Conservation (phyloP, 306 rosid genomes). For the Rubus parviflorus region DNA sequence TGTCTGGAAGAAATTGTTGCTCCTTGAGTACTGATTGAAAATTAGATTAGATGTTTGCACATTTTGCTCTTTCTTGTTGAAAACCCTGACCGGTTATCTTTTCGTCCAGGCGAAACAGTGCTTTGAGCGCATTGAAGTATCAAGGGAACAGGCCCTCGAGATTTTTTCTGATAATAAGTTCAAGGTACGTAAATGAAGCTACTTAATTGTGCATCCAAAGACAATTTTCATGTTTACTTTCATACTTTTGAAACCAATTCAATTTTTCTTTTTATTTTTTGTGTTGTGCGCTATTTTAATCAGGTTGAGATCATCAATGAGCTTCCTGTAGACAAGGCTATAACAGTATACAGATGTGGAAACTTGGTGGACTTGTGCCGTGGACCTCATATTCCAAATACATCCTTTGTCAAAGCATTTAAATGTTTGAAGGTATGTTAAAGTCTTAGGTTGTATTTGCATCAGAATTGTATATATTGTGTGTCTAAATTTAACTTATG, state of each 20-base stretch:
- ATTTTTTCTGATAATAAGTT: slow-evolving; percentile 79
- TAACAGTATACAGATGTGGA: slow-evolving; percentile 93
- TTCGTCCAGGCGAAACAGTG: slow-evolving; percentile 71
- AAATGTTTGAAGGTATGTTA: slow-evolving; percentile 73
- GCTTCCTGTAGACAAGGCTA: slow-evolving; percentile 82
- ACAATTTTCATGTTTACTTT: neutral
- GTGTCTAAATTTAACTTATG: slow-evolving; percentile 4
- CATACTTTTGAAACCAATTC: neutral
- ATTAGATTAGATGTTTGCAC: neutral
- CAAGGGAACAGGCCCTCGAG: slow-evolving; percentile 77
- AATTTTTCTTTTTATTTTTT: no score
- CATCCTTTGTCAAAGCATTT: slow-evolving; percentile 90
- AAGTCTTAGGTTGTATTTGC: slow-evolving; percentile 3
- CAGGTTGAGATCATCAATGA: slow-evolving; percentile 93
- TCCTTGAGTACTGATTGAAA: no score
- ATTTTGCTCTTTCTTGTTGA: slow-evolving; percentile 2
- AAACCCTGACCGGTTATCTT: neutral
- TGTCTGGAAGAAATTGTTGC: neutral
- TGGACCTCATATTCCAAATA: slow-evolving; percentile 97
- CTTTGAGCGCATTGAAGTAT: slow-evolving; percentile 88
- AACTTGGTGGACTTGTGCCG: slow-evolving; percentile 89
- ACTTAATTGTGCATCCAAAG: no score
- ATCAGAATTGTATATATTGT: neutral
- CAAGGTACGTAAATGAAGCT: slow-evolving; percentile 53
- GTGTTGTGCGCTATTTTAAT: slow-evolving; percentile 13